Base-by-base conservation (phyloP, 192 early-diverging fungal genomes). In the Coemansia sp. region DNA sequence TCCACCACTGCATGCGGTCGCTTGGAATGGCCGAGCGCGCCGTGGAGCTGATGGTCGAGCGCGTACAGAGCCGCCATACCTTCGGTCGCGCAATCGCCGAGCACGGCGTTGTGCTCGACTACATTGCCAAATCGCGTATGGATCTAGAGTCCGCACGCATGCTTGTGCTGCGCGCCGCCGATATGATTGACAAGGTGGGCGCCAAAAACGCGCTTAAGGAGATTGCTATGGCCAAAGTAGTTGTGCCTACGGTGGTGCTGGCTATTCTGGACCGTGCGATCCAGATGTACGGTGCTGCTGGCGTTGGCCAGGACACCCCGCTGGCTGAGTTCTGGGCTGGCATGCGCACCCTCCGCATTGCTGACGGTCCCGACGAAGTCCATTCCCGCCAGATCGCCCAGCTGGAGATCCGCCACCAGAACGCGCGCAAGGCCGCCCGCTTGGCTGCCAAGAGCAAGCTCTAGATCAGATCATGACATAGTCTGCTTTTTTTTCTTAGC, bases 1-100 rank as follows among this genome's bases (percentile, higher is more conserved):
- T 98, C 79, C 97, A 99, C 87, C 96, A 98, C 85, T 97, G 95
- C 83, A 97, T 98, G 96, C 91, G 96, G 42, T 84, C 89, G 11
- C 92, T 99, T 63, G 97, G 97, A 38, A 87, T 93, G 82, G 95
- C 92, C 43, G 96, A 98, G 76, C 90, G 96, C 68, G 93, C 90
- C 12, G 77, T 99, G 63, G 95, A 95, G 61, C 84, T 87, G 58
- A 94, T 95, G 87, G 68, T 99, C 37, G 68, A 79, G 4, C 90
- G 96, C 56, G 88, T 94, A 9, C 94, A 94, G 25, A 86, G 88
- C 73, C 90, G 94, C 55, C 84, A 87, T 17, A 92, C 96, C 0
- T 99, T 99, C 77, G 95, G 95, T 25, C 93, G 93, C 74, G 64
- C 88, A 25, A 85, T 98, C 37, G 86, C 87, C 19, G 86, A 92